Base-by-base conservation (phyloP, 192 early-diverging fungal genomes). In the Coemansia sp. region DNA sequence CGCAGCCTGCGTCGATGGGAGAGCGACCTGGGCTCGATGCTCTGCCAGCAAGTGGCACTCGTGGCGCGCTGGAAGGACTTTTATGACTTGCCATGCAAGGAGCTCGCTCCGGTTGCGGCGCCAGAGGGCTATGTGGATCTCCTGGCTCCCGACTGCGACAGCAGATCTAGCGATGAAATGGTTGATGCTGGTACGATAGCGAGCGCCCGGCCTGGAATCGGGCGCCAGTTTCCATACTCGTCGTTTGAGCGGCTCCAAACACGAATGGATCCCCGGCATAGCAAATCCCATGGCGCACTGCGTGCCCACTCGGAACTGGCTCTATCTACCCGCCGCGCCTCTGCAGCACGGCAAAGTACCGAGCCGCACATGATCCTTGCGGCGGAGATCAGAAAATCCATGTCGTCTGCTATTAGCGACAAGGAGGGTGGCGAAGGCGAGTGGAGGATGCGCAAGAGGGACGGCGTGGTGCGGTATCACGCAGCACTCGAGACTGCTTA, bases 51-150 rank as follows among this genome's bases (percentile, higher is more conserved):
- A 19, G 46, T 46, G n/a, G 61, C 71, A 9, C 61, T 82, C 9
- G 75, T 65, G 17, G 71, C 70, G 38, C 80, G 80, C 53, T 82
- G 80, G 80, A 61, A 50, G 13, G 80, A 82, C 12, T 59, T 82
- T 44, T 82, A 82, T 46, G 24, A 65, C 8, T 5, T 59, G 4
- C 48, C 53, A 12, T 55, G 44, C 59, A 62, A 51, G 46, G 60
- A 69, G 6, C 19, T 46, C 24, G 60, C 22, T 3, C 50, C 32
- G 15, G 24, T 39, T 32, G 46, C 15, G 0, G 41, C 46, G 38
- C 32, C 29, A 36, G 38, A 61, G 29, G 50, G 42, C 42, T 24
- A 36, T 20, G 32, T 48, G 31, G 46, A 50, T 24, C 17, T 50
- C 19, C 34, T 62, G 60, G 20, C 68, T 6, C 36, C 60, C 22